Base-by-base conservation (phyloP, 2,329 filamentous ascomycete genomes). In the Clarireedia monteithiana region DNA sequence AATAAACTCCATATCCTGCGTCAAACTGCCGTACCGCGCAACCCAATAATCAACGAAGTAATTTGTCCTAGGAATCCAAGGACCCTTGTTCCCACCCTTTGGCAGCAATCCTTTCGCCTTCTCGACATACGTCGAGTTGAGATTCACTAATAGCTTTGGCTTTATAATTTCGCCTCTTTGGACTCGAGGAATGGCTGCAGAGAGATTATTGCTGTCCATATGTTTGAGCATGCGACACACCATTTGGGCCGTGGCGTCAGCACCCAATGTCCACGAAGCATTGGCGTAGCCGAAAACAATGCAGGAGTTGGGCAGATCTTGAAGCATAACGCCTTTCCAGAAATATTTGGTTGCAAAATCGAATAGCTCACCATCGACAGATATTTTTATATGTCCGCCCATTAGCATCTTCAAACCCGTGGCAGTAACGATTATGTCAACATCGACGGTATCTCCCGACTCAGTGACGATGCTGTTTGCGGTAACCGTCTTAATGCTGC, bases 371-470 rank as follows among this genome's bases (percentile, higher is more conserved):
- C 78, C 78, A 65, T 88, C 83, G 2, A 84, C 73, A 2, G 68
- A 66, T 2, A 85, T 64, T 2, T 70, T 67, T 1, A 81, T 72
- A 30, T 78, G 78, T 20, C 81, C 80, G 1, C 80, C 75, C 15
- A 88, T 69, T 36, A 75, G 72, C 45, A 88, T 70, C 60, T 82
- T 79, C 0, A 89, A 72, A 0, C 85, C 85, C 0, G 85, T 89
- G 0, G 85, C 85, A 0, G 84, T 86, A 60, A 89, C 72, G 60
- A 89, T 86, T 57, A 87, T 79, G 65, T 89, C 85, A 0, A 84
- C 78, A 1, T 80, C 71, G 0, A 88, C 70, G 1, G 30, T 57
- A 48, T 64, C 60, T 9, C 66, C 65, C 1, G 53, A 53, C 2
- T 48, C 48, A 0, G 62, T 67, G 42, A 74, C 71, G 48, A 76